Evolutionary conservation across 306 rosid genomes (phyloP), one percentile per base, ranked within the genome.

Genomic region (Begonia loranthoides): DNA sequence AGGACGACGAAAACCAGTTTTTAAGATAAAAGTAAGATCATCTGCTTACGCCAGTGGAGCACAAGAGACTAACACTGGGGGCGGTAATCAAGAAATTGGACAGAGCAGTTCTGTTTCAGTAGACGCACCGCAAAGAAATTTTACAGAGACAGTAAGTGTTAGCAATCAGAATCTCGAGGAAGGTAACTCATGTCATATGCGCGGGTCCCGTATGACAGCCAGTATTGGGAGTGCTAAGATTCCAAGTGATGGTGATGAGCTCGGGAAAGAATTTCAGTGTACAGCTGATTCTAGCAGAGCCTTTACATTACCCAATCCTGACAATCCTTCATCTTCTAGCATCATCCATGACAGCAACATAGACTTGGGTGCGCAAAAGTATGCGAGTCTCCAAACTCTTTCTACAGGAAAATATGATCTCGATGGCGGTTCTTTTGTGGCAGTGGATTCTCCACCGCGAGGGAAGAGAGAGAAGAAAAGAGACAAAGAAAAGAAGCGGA

Each of bases 41-140:
- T 79, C 95, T 76, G 70, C 95, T 68, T 81, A 89, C 52, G 74
- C 93, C 57, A 85, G 94, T 57, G 76, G 85, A 71, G 93, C 85
- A 39, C 87, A 81, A 52, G 78, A 68, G 60, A 71, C 78, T 15
- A 94, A 85, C 68, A 81, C 75, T 72, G 89, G 68, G 41, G 95
- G 76, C 34, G 79, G 70, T 15, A 81, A 63, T 10, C 75, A 66
- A 52, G 93, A 73, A 54, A 51, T 51, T 58, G 92, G 83, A 54
- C 79, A 83, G 46, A 82, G 76, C 62, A 85, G 95, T 73, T 90
- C 97, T 45, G 90, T 89, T 60, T 90, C 97, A 9, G 97, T 90
- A 43, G 97, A 90, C 66, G 97, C 97, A 48, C 97, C 97, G 41
- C 79, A 55, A 54, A 78, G 83, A 67, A 85, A 76, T 63, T 73